Evolutionary conservation across 2,329 filamentous ascomycete genomes (phyloP), one percentile per base, ranked within the genome.

Genomic region (Pochonia chlamydosporia): DNA sequence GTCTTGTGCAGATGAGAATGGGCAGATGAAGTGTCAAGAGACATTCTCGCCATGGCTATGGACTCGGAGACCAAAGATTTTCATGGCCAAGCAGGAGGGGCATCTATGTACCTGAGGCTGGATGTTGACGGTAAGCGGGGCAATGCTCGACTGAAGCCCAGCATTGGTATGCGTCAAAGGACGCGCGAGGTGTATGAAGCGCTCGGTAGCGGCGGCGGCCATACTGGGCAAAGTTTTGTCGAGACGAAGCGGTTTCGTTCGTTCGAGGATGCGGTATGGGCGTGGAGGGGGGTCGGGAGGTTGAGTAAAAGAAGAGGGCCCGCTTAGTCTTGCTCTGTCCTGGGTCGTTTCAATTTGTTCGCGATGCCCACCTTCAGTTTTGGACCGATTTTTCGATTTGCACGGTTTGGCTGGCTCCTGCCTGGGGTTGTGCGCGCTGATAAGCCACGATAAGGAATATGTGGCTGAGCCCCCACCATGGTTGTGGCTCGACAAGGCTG

Each of bases 141-240:
- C 86, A 68, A 90, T 92, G 60, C 85, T 90, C 63, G 85, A 84
- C 71, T 89, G 87, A 64, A 87, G 82, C 66, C 87, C 87, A 60
- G 90, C 76, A 50, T 81, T 76, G 54, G 85, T 84, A 58, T 90
- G 89, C 68, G 89, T 90, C 63, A 97, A 78, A 62, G 93, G 93
- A 70, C 93, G 84, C 64, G 92, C 85, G 58, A 99, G 85, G 71
- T 99, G 93, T 63, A 97, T 84, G 76, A 96, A 97, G 55, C 87
- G 86, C 69, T 92, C 87, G 62, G 81, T 78, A 67, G 84, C 75
- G 64, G 81, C 75, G 64, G 81, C 75, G 69, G 89, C 85, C 90
- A 95, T 96, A 71, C 63, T 90, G 79, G 70, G 72, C 69, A 67
- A 56, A 57, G 47, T 56, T 49, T 46, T 50, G 11, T 44, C 33